A percentile compares a stretch with the other conserved stretches of the same genome.
phyloP scores from a whole-genome alignment of 306 rosid genomes.

The Citrullus mucosospermus region DNA sequence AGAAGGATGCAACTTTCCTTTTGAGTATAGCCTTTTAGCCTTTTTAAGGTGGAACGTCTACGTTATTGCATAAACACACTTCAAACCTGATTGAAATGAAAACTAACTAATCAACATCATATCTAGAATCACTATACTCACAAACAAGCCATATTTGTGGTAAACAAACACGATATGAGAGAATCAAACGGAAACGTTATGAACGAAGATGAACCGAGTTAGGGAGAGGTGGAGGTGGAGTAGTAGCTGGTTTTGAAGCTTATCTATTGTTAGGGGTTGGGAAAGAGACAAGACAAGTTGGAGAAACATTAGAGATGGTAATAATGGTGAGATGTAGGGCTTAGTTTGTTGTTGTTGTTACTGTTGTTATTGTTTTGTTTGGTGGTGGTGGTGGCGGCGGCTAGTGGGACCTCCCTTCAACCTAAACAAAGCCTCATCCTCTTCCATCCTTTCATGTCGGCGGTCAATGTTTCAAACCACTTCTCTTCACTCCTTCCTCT shows the following conservation, averaged over 20 bases:
- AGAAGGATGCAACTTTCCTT: background rate
- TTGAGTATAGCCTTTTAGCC: background rate
- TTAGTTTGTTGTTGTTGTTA: background rate
- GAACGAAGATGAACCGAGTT: background rate
- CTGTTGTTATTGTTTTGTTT: background rate
- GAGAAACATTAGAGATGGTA: background rate
- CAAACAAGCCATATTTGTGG: background rate
- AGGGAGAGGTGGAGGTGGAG: background rate
- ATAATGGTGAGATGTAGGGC: background rate
- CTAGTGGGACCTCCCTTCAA: background rate
- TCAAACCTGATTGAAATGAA: too few species aligned
- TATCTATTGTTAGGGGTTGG: background rate
- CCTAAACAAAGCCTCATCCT: background rate
- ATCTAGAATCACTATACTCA: background rate
- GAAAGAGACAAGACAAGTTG: constrained; percentile 1
- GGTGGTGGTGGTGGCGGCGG: background rate
- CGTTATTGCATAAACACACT: background rate
- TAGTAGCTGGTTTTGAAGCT: background rate
- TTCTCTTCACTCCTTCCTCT: background rate
- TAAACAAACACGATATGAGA: background rate
- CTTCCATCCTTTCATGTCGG: constrained; percentile 3
- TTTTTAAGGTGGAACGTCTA: background rate
- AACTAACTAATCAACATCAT: too few species aligned
- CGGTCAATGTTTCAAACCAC: background rate
- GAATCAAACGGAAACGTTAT: background rate